Conservation (phyloP, 2,329 filamentous ascomycete species). For the Septoria linicola region DNA sequence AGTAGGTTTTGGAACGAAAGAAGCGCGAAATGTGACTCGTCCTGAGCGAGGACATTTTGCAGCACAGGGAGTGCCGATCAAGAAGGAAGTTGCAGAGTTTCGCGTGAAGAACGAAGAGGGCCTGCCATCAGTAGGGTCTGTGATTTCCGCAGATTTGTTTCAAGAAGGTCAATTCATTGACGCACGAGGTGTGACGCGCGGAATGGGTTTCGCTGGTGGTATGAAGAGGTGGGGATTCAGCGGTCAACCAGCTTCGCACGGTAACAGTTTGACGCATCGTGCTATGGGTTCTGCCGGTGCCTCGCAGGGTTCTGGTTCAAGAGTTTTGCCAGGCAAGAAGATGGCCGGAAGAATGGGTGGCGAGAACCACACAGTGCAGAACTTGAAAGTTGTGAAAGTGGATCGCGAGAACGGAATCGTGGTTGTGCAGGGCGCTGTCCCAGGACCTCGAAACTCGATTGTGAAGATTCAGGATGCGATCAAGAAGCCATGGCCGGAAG, state of each 20-base stretch:
- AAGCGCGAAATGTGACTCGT: conserved; percentile 72
- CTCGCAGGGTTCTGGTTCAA: conserved; percentile 85
- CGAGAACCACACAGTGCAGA: conserved; percentile 84
- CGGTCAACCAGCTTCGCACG: conserved; percentile 89
- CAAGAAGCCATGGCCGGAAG: conserved; percentile 74
- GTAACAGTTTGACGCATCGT: conserved; percentile 91
- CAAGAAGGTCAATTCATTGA: conserved; percentile 87
- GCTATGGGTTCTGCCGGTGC: conserved; percentile 87
- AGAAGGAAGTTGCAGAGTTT: conserved; percentile 83
- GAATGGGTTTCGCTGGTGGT: conserved; percentile 92
- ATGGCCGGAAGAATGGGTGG: conserved; percentile 97
- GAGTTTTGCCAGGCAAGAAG: conserved; percentile 93
- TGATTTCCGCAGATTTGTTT: conserved; percentile 87
- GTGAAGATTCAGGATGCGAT: conserved; percentile 87
- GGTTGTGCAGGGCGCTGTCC: conserved; percentile 81
- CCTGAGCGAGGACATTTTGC: conserved; percentile 88
- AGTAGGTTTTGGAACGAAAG: conserved; percentile 74
- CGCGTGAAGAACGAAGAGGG: conserved; percentile 72
- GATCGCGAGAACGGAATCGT: conserved; percentile 85
- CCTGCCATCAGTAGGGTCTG: conserved; percentile 71
- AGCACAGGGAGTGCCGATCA: conserved; percentile 75
- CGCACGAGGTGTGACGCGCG: conserved; percentile 72
- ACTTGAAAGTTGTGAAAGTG: conserved; percentile 82
- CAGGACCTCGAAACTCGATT: conserved; percentile 81
- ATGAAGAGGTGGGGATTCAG: conserved; percentile 95